Evolutionary conservation across 345 rosid genomes (phyloP).

Genomic region (Corchorus olitorius): DNA sequence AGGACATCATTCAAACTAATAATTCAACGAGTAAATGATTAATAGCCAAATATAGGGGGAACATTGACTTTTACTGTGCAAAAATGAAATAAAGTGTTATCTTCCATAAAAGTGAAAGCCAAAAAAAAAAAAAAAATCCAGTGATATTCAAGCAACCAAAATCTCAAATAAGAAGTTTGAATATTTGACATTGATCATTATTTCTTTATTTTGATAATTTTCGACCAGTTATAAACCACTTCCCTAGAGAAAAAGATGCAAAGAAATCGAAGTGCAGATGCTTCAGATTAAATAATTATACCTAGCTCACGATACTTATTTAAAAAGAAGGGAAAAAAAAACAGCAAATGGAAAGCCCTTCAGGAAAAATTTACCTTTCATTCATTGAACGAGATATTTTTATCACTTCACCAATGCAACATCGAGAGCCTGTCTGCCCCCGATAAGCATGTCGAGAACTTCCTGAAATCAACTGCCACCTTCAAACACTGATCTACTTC

Average conservation of each 20-base stretch:
- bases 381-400: conserved; percentile 46
- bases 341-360: neutral
- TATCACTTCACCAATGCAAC: conserved; percentile 78
- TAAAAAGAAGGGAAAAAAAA: too few relatives aligned
- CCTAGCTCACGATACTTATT: neutral
- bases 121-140: neutral
- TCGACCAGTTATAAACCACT: too few relatives aligned
- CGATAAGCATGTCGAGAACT: conserved; percentile 37
- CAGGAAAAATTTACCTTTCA: conserved; percentile 42
- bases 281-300: neutral
- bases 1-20: too few relatives aligned
- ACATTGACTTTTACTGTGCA: neutral
- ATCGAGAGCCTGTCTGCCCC: conserved; percentile 26
- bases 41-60: neutral
- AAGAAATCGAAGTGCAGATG: too few relatives aligned
- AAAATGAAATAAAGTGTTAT: neutral
- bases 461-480: conserved; percentile 44
- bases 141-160: neutral
- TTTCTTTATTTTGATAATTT: too few relatives aligned
- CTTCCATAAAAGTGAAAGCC: neutral
- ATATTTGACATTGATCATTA: neutral
- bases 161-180: neutral
- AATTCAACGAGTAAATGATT: neutral
- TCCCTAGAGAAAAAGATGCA: too few relatives aligned
- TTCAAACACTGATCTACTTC: conserved; percentile 8